Evolutionary conservation across 169 alveolate genomes (phyloP), one percentile per base, ranked within the genome.

Genomic region (Condylostoma magnum): DNA sequence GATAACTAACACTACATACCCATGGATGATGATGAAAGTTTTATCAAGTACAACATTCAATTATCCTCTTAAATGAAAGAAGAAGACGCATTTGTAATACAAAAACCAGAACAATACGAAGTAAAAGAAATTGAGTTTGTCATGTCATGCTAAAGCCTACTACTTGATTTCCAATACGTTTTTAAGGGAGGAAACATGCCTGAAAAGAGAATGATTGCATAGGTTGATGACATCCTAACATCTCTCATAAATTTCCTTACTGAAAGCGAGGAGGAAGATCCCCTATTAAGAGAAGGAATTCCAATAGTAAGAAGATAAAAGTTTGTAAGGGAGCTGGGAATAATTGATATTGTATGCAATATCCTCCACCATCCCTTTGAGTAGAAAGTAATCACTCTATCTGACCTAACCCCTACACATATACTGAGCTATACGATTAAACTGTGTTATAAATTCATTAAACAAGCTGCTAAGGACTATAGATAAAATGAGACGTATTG

Each of bases 351-450:
- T 6, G 30, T 70, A 15, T 73, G 65, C 1, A 44, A 79, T 20
- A 57, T 68, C 25, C 69, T 79, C 3, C 65, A 56, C 56, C 72
- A 65, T 37, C 86, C 86, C 12, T 79, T 79, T 30, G 38, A 38
- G 10, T 44, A 44, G 6, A 65, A 53, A 2, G 20, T 50, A 4
- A 36, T 41, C 38, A 15, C 12, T 12, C 27, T 75, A 2, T 50
- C 36, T 27, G 55, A 53, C 2, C 38, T 79, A n/a, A 79, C 38
- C 6, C 27, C 44, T 18, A 68, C 70, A 2, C 47, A 46, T 18
- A 43, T 30, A 38, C 53, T 79, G 6, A 52, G 58, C 3, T 52
- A 46, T 10, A 41, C 15, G 8, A 8, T 41, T 41, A 8, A 41
- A 53, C 37, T 79, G 2, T 70, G 81, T 37, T 79, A 79, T 43